Percentiles rank a stretch among this genome's conserved stretches.
phyloP scores from a whole-genome alignment of 345 rosid genomes.

The Geranium brycei region DNA sequence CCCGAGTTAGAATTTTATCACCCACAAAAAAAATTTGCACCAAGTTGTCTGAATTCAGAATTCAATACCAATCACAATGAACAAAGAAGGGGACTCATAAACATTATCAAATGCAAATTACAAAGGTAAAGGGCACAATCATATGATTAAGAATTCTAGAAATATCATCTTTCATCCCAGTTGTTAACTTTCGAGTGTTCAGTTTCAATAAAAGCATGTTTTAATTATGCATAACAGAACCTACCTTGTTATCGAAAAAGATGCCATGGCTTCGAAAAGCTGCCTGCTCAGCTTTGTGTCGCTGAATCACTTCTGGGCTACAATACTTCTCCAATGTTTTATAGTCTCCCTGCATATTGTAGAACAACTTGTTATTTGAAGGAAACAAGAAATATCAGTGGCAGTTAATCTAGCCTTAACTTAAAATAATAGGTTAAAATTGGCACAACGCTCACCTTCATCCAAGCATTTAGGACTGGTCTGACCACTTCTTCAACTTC shows the following conservation, averaged over 20 bases:
- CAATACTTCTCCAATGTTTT: conserved; percentile 74
- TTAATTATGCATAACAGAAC: not conserved
- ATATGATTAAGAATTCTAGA: too few species aligned
- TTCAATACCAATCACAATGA: not conserved
- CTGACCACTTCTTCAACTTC: conserved; percentile 19
- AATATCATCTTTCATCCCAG: not conserved
- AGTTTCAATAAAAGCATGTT: too few species aligned
- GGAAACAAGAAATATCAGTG: not conserved
- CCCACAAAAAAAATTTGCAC: too few species aligned
- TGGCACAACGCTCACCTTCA: conserved; percentile 32
- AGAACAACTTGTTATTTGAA: conserved; percentile 2
- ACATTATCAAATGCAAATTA: not conserved
- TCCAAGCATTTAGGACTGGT: conserved; percentile 73
- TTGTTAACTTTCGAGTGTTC: not conserved
- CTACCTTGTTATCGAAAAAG: conserved; percentile 78
- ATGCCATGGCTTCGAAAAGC: conserved; percentile 56
- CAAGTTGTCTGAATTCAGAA: not conserved
- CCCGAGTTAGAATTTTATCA: not conserved
- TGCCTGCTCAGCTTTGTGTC: conserved; percentile 65
- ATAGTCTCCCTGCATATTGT: conserved; percentile 44
- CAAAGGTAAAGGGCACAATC: too few species aligned
- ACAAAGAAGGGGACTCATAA: not conserved
- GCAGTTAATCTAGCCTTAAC: too few species aligned
- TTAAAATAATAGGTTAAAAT: too few species aligned
- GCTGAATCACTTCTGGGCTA: conserved; percentile 56